Evolutionary conservation across 2,329 filamentous ascomycete genomes (phyloP), one percentile per base, ranked within the genome.

Genomic region (Aspergillus cejpii): DNA sequence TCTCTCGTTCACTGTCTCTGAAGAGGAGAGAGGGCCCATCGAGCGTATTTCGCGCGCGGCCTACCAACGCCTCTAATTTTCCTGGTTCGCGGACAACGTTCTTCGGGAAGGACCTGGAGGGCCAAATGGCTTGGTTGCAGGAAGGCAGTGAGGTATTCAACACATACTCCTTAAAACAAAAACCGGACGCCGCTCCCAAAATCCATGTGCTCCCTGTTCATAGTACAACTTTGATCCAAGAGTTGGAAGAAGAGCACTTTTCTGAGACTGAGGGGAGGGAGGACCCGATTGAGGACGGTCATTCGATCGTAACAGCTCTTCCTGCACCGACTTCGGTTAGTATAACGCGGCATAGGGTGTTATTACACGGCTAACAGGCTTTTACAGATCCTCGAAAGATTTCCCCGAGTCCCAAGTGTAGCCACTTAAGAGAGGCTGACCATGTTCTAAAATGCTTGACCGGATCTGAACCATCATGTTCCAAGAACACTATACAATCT

Each of bases 71-170:
- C 5, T 43, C 47, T 3, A 50, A 42, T 12, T 44, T 24, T 15
- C 37, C 50, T 12, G 34, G 27, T 12, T 24, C 47, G 17, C 31
- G 44, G 12, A 41, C 45, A 12, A 39, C 39, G 6, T 28, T 54
- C 12, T 43, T 50, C 34, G 48, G 43, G 15, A 38, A 53, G 5
- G 48, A 55, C 8, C 19, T 57, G 19, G 51, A 55, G 8, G 49
- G 15, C 12, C 54, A 63, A 41, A 59, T 65, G 58, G 57, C 58
- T 15, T 64, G 61, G 62, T 37, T 59, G 24, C 58, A 58, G n/a
- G 53, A 58, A 26, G 54, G 52, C 38, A 47, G 53, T 2, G 56
- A 60, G 23, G 41, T 50, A 24, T 34, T 60, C 41, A 62, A 58
- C 29, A 63, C 57, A 2, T 64, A 63, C 40, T 58, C 58, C 0